phyloP scores from a whole-genome alignment of 225 moss, liverwort and hornwort species.

The Marchantia polymorpha region DNA sequence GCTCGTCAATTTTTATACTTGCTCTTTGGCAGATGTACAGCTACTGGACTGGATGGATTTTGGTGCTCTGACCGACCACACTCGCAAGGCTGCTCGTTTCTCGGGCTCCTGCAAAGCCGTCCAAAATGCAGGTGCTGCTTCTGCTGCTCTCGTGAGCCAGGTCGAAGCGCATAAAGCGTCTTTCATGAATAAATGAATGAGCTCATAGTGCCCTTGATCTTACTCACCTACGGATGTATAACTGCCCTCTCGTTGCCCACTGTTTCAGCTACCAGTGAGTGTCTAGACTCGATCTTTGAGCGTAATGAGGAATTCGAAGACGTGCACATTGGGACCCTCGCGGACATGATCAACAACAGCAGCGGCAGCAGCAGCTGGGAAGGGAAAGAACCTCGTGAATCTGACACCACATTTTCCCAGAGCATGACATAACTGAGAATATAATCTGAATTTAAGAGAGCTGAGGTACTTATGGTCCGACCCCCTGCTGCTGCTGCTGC shows the following conservation, averaged over 20 bases:
- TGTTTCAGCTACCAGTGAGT: conserved; percentile 27
- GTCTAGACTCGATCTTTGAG: background rate
- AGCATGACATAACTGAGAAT: background rate
- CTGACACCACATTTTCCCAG: background rate
- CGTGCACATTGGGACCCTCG: background rate
- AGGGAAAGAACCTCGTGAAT: background rate
- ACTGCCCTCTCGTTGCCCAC: conserved; percentile 32
- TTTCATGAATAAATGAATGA: conserved; percentile 50
- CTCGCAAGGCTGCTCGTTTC: conserved; percentile 61
- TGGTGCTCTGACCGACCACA: conserved; percentile 84
- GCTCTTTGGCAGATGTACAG: conserved; percentile 83
- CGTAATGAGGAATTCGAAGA: background rate
- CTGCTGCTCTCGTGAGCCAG: conserved; percentile 68
- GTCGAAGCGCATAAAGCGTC: conserved; percentile 66
- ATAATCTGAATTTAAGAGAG: background rate
- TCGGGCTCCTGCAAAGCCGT: conserved; percentile 83
- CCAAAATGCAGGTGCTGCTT: conserved; percentile 76
- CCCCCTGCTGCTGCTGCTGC: too few species aligned
- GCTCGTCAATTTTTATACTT: conserved; percentile 49
- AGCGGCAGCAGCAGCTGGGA: background rate
- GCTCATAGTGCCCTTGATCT: conserved; percentile 59
- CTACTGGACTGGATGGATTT: conserved; percentile 89
- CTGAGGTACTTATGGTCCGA: too few species aligned
- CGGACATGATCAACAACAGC: background rate
- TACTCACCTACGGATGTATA: conserved; percentile 40